A percentile compares a stretch with the other conserved stretches of the same genome.
Conservation (phyloP, 306 rosid species). For the Medicago lupulina region DNA sequence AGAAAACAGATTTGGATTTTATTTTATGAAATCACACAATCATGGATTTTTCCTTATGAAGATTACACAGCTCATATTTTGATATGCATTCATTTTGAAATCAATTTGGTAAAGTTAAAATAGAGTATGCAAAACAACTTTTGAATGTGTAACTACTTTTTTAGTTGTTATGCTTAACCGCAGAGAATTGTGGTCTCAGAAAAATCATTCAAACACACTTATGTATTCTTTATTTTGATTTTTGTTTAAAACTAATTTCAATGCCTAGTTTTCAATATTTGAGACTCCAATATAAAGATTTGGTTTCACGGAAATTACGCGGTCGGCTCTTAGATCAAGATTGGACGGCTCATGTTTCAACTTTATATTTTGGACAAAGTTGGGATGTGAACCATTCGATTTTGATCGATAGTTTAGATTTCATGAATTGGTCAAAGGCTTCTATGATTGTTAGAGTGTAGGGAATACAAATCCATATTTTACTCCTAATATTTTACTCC, state of each 20-base stretch:
- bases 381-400: neutral
- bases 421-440: neutral
- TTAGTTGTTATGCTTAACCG: neutral
- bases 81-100: too few species aligned
- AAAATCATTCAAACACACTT: neutral
- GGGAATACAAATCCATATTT: neutral
- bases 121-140: neutral
- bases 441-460: neutral
- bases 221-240: slow-evolving; percentile 4
- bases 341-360: neutral
- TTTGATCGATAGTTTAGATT: neutral
- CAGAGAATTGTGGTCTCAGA: neutral
- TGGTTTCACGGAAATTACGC: neutral
- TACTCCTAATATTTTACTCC: neutral
- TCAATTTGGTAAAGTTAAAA: neutral
- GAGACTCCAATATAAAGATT: neutral
- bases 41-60: neutral
- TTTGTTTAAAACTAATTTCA: neutral
- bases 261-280: neutral
- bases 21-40: neutral
- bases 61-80: too few species aligned
- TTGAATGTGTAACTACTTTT: neutral
- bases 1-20: neutral
- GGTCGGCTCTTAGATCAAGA: neutral
- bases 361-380: neutral